phyloP scores from a whole-genome alignment of 2,329 filamentous ascomycete species.

The Chalaropsis thielavioides region DNA sequence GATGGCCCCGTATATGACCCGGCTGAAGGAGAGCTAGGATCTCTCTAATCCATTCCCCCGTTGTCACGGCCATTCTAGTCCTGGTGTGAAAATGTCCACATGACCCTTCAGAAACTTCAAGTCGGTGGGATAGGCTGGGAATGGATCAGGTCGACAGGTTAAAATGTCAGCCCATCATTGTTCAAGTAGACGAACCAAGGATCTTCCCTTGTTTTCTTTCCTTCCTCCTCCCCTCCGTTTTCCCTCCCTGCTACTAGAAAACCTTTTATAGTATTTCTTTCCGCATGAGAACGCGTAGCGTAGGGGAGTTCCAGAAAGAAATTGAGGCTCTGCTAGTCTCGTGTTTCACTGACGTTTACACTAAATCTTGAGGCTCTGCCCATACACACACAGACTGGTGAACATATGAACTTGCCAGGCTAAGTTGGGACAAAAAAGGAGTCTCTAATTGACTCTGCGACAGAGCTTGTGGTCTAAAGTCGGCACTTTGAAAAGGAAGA shows the following conservation, averaged over 20 bases:
- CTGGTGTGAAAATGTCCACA: background rate
- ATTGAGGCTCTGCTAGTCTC: background rate
- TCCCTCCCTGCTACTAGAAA: background rate
- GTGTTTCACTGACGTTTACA: background rate
- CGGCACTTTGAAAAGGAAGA: background rate
- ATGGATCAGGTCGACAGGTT: background rate
- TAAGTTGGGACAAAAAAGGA: background rate
- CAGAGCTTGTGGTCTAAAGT: background rate
- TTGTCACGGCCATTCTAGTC: background rate
- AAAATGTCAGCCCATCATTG: slow-evolving; percentile 2
- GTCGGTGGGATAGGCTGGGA: background rate
- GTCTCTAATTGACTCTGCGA: background rate
- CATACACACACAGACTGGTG: background rate
- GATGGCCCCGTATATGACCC: background rate
- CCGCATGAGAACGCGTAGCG: background rate
- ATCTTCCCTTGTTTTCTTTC: background rate
- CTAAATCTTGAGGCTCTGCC: background rate
- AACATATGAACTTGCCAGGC: background rate
- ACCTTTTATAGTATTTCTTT: background rate
- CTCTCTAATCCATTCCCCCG: background rate
- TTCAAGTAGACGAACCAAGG: background rate
- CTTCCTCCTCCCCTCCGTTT: background rate
- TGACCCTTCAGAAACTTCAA: slow-evolving; percentile 5
- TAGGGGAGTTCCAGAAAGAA: background rate
- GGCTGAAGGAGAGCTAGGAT: slow-evolving; percentile 5